Percentiles rank a stretch among this genome's conserved stretches.
Conservation (phyloP, 2,329 filamentous ascomycete species). For the Diplodia scrobiculata region DNA sequence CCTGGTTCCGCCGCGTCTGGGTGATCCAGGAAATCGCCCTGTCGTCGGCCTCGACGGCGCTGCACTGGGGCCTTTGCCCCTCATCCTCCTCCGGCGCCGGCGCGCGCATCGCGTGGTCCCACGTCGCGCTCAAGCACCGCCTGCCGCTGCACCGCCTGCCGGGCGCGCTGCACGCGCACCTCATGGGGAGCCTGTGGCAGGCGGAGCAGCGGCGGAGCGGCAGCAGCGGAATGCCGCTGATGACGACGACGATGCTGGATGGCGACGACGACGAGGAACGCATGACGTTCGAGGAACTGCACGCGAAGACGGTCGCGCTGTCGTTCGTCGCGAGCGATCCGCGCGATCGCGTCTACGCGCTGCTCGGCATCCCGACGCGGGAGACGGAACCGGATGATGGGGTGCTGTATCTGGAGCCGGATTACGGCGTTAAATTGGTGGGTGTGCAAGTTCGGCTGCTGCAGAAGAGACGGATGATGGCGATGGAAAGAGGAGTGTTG, state of each 20-base stretch:
- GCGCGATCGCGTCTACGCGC: slow-evolving; percentile 31
- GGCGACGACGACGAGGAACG: not conserved
- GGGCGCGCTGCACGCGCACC: slow-evolving; percentile 30
- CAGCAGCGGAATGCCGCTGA: no score
- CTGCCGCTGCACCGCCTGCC: slow-evolving; percentile 26
- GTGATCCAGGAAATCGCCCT: slow-evolving; percentile 18
- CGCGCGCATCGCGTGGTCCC: not conserved
- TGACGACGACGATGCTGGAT: no score
- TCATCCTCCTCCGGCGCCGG: not conserved
- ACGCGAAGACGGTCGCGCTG: slow-evolving; percentile 9
- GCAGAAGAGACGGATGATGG: not conserved
- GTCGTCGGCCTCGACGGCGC: not conserved
- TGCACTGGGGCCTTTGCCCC: not conserved
- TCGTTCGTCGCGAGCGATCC: slow-evolving; percentile 30
- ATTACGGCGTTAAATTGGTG: slow-evolving; percentile 25
- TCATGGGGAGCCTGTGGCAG: slow-evolving; percentile 28
- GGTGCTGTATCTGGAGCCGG: slow-evolving; percentile 28
- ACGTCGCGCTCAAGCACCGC: slow-evolving; percentile 25
- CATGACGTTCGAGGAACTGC: slow-evolving; percentile 14
- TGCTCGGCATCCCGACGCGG: slow-evolving; percentile 29
- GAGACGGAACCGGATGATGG: slow-evolving; percentile 22
- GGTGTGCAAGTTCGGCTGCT: not conserved
- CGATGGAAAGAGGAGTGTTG: not conserved
- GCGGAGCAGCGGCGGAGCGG: not conserved
- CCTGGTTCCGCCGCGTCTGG: slow-evolving; percentile 23